Base-by-base conservation (phyloP, 1,284 basidiomycete genomes). In the Ustanciosporium gigantosporum region DNA sequence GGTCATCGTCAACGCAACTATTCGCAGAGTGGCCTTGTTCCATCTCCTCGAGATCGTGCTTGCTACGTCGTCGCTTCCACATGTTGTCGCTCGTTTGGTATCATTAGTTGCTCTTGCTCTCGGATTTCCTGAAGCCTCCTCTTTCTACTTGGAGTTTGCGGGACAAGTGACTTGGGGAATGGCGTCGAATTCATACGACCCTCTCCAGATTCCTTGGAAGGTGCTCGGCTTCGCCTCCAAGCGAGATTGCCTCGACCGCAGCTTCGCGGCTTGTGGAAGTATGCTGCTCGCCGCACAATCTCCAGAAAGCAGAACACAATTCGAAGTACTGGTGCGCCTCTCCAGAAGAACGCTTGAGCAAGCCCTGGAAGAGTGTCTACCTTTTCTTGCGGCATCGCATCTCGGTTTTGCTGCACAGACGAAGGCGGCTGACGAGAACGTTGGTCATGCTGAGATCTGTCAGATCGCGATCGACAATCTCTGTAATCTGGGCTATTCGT, bases 11-110 rank as follows among this genome's bases (percentile, higher is more conserved):
- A 89, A 86, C 71, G 88, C 90, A 2, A 83, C 84, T 1, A 84
- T 89, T 11, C 84, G 93, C n/a, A 84, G 88, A n/a, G 87, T 86
- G 0, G 84, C 91, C 1, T 90, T 94, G 70, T 92, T 88, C 84
- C 87, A 93, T 77, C 77, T 97, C 27, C 81, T 96, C 48, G 90
- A 92, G 74, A 83, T 85, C 5, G 36, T 53, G 1, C 34, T 70
- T 9, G 61, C 62, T 13, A 55, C 46, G 4, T 37, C 32, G 17
- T 43, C 40, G 32, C 88, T 86, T 70, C 80, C 82, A 7, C 71
- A 69, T 5, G 87, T 90, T 65, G 84, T 91, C 29, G 83, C 86
- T 62, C 80, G 82, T 2, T 82, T 89, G 17, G 80, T 96, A 15
- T 71, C 74, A 8, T 84, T 84, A 3, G 85, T 88, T 11, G 83